Base-by-base conservation (phyloP, 2,329 filamentous ascomycete genomes). In the Alternaria arbusti region DNA sequence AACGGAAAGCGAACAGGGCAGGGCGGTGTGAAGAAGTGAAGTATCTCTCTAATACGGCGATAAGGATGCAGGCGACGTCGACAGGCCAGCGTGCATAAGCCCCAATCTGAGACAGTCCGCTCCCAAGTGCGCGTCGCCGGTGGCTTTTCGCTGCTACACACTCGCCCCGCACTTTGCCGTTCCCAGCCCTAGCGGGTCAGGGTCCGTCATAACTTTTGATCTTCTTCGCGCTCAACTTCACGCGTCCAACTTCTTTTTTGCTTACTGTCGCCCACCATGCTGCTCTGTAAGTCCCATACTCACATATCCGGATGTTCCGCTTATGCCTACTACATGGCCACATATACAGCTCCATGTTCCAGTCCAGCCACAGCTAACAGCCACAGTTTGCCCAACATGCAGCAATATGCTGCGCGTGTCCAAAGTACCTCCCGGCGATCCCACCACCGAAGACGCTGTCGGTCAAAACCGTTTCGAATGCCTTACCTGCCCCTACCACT, bases 401-500 rank as follows among this genome's bases (percentile, higher is more conserved):
- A 89, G 89, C 81, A 96, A 95, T 84, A 89, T 93, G 81, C 88
- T 96, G 76, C 93, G 91, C 75, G 90, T 95, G 74, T 89, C 89
- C 54, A 73, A 76, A 65, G 75, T 82, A 6, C 80, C 82, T 8
- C 70, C 77, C 36, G 77, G 70, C 62, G 79, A 81, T 54, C 81
- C 82, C 44, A 75, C 74, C 9, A 73, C 68, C 55, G 79, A 79
- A 61, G 70, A 78, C 20, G 72, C 78, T 62, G 73, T 74, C 20
- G 82, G 81, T 64, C 79, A 82, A 49, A 97, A 97, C 84, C 91
- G 94, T 61, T 93, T 98, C 81, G 93, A 97, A 82, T 99, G 96
- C 84, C 92, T 93, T 62, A 97, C 94, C 61, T 99, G 96, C 74
- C 95, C 96, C 5, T 99, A 97, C 84, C 90, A 96, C 79, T 94